These are phyloP conservation scores for Fraxinus sp. DNA, from an alignment of 305 asterid species.

Conservation along the genomic window DNA sequence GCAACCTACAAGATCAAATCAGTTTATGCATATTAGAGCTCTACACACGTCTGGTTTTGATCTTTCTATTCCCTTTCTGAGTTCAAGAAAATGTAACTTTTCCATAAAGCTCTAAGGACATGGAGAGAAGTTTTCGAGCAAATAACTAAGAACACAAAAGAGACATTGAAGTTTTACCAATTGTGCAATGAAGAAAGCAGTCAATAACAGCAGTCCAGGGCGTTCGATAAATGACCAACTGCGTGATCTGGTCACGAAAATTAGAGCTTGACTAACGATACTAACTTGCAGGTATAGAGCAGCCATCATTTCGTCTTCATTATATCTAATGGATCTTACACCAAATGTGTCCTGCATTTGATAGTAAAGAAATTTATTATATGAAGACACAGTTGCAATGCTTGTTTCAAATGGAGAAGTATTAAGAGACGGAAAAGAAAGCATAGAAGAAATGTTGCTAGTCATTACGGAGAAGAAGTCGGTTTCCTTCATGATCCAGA, in stretches of 20 bases:
- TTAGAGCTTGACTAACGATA: constrained; percentile 54
- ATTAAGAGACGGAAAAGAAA: neutral
- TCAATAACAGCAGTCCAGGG: constrained; percentile 46
- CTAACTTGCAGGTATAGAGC: constrained; percentile 64
- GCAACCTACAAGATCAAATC: constrained; percentile 34
- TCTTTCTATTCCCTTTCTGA: neutral
- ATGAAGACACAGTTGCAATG: constrained; percentile 4
- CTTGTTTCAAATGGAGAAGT: neutral
- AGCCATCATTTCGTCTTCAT: constrained; percentile 44
- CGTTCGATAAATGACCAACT: constrained; percentile 56
- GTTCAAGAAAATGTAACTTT: neutral
- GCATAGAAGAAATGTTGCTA: neutral
- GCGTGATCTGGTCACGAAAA: constrained; percentile 52
- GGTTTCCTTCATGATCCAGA: constrained; percentile 54
- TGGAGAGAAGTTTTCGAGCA: neutral
- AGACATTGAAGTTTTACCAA: constrained; percentile 31
- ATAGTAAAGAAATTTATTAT: constrained; percentile 30
- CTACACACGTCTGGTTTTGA: neutral
- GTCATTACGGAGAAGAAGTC: constrained; percentile 48
- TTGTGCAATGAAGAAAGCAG: constrained; percentile 50
- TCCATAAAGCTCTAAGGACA: neutral
- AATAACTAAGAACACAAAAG: neutral
- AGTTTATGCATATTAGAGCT: neutral
- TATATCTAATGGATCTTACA: constrained; percentile 34
- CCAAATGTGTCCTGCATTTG: constrained; percentile 43